Conservation (phyloP, 805 yeast species). For the Myxozyma geophila region DNA sequence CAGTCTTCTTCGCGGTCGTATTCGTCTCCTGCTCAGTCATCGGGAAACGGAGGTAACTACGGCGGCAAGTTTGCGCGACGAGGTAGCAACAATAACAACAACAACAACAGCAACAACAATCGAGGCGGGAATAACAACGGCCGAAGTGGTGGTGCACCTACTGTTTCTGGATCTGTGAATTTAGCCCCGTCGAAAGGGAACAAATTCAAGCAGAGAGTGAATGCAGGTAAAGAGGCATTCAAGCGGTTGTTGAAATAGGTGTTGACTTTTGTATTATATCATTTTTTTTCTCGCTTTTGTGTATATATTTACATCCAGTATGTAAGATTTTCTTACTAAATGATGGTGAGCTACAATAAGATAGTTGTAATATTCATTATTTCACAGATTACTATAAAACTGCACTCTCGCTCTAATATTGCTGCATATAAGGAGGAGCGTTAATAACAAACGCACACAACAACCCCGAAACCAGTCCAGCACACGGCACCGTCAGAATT, state of each 20-base stretch:
- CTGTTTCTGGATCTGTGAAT: conserved; percentile 10
- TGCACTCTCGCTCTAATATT: neutral
- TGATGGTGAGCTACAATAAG: no score
- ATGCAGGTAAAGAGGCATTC: conserved; percentile 31
- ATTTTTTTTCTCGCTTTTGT: no score
- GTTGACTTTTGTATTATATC: neutral
- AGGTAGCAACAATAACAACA: neutral
- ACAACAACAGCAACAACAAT: no score
- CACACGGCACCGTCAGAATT: conserved; percentile 72
- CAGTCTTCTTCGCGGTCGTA: neutral
- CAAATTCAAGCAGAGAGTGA: conserved; percentile 13
- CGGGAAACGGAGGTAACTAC: neutral
- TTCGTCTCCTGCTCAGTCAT: no score
- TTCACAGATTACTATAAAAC: no score
- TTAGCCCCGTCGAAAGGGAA: conserved; percentile 15
- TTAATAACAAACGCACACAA: conserved; percentile 64
- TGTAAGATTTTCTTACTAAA: no score
- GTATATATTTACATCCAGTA: no score
- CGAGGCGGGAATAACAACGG: neutral
- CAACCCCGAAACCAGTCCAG: conserved; percentile 74
- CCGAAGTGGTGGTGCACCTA: neutral
- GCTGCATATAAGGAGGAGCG: conserved; percentile 54
- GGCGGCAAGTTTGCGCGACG: neutral
- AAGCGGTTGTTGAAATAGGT: conserved; percentile 18
- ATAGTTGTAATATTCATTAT: no score